These are phyloP conservation scores for Fusarium xyrophilum DNA, from an alignment of 2,329 filamentous ascomycete species.

Conservation along the genomic window DNA sequence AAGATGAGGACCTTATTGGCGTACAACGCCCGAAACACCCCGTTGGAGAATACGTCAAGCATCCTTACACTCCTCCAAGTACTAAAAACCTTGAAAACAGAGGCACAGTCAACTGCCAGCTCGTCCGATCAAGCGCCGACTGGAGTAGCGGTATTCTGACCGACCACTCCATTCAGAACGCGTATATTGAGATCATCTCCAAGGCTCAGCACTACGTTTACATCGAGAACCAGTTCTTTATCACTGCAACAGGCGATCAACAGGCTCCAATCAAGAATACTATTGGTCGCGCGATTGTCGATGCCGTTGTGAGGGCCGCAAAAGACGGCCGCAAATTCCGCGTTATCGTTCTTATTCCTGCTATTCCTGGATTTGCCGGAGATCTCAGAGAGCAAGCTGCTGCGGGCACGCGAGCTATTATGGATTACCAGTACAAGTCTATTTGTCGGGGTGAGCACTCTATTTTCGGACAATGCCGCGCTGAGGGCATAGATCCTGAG, in stretches of 20 bases:
- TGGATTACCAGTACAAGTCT: constrained; percentile 98
- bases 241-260: constrained; percentile 88
- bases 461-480: constrained; percentile 79
- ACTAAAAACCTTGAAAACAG: constrained; percentile 68
- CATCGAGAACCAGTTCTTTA: constrained; percentile 99
- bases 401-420: constrained; percentile 87
- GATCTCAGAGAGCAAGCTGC: constrained; percentile 86
- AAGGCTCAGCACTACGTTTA: constrained; percentile 93
- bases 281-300: constrained; percentile 87
- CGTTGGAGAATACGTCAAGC: constrained; percentile 84
- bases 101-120: constrained; percentile 80
- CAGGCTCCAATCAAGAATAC: constrained; percentile 87
- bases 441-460: constrained; percentile 91
- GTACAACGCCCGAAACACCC: constrained; percentile 90
- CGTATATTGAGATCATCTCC: constrained; percentile 82
- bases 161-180: constrained; percentile 87
- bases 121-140: constrained; percentile 89
- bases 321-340: constrained; percentile 88
- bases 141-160: constrained; percentile 92
- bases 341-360: constrained; percentile 88
- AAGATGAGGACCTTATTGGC: constrained; percentile 84
- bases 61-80: constrained; percentile 75
- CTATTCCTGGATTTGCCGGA: constrained; percentile 92
- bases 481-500: constrained; percentile 76
- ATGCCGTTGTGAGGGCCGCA: constrained; percentile 81